A percentile compares a stretch with the other conserved stretches of the same genome.
phyloP scores from a whole-genome alignment of 805 yeast genomes.

The Wickerhamiella nectarea region DNA sequence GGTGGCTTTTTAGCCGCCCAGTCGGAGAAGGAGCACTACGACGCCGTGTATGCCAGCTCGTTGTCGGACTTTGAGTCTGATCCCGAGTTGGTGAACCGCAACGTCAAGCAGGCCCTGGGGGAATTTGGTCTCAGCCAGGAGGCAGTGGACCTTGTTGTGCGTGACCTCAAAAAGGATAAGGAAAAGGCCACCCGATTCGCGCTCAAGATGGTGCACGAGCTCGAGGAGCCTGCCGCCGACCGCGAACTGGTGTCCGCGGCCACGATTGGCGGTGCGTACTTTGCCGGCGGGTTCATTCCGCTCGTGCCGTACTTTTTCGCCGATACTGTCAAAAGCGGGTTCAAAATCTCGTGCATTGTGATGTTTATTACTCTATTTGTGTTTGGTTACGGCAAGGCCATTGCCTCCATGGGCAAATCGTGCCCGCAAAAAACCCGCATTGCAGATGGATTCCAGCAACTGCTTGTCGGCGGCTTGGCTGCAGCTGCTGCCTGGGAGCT shows the following conservation, averaged over 20 bases:
- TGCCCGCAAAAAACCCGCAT: conserved; percentile 35
- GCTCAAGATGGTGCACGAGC: conserved; percentile 70
- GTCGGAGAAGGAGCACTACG: conserved; percentile 39
- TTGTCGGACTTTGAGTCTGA: not conserved
- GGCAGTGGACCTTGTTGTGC: conserved; percentile 1
- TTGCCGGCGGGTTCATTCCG: conserved; percentile 81
- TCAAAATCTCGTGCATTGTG: conserved; percentile 54
- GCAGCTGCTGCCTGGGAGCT: conserved; percentile 95
- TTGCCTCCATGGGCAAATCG: conserved; percentile 35
- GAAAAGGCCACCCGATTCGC: conserved; percentile 69
- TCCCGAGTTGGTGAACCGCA: conserved; percentile 1
- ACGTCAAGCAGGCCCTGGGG: conserved; percentile 4
- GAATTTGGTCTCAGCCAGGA: conserved; percentile 5
- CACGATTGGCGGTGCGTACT: conserved; percentile 75
- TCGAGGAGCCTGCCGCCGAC: conserved; percentile 86
- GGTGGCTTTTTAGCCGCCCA: conserved; percentile 94
- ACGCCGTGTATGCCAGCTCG: conserved; percentile 12
- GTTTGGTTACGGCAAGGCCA: conserved; percentile 72
- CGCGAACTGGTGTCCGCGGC: conserved; percentile 72
- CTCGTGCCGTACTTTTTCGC: conserved; percentile 77
- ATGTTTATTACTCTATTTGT: conserved; percentile 72
- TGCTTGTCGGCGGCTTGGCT: conserved; percentile 82
- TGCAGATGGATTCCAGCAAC: conserved; percentile 80
- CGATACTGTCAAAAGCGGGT: conserved; percentile 56
- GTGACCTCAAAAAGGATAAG: conserved; percentile 3